Evolutionary conservation across 2,329 filamentous ascomycete species (phyloP).

Genomic region (Diaporthe humulicola): DNA sequence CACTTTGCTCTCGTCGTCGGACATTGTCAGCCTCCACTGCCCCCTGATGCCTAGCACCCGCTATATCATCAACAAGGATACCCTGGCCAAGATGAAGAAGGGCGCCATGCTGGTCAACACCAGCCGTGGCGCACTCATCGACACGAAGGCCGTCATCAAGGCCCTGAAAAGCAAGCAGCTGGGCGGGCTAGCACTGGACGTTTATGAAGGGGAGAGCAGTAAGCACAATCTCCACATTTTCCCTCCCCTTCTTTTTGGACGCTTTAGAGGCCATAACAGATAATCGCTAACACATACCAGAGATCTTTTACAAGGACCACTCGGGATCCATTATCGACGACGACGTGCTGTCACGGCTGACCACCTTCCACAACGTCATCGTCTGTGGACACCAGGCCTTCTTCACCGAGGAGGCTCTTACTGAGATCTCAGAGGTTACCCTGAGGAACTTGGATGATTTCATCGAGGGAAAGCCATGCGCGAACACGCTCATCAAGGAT

Average conservation of each 20-base stretch:
- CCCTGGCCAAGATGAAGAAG: constrained; percentile 68
- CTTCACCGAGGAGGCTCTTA: constrained; percentile 75
- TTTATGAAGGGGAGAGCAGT: constrained; percentile 74
- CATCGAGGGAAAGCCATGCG: constrained; percentile 49
- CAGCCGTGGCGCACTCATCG: constrained; percentile 74
- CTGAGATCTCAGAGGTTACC: constrained; percentile 73
- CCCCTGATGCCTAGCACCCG: constrained; percentile 71
- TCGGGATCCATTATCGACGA: constrained; percentile 75
- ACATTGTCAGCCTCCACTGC: constrained; percentile 76
- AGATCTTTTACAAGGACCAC: constrained; percentile 75
- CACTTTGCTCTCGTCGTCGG: constrained; percentile 65
- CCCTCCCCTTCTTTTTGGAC: neutral
- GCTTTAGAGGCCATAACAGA: too few species aligned
- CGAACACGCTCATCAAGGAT: constrained; percentile 52
- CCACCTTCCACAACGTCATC: constrained; percentile 77
- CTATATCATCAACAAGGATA: constrained; percentile 69
- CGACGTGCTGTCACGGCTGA: constrained; percentile 74
- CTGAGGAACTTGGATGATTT: constrained; percentile 68
- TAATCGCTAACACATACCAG: neutral
- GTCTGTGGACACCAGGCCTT: constrained; percentile 79
- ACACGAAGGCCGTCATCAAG: constrained; percentile 70
- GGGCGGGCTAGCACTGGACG: constrained; percentile 74
- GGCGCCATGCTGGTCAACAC: constrained; percentile 76
- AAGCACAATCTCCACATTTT: too few species aligned
- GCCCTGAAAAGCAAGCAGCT: constrained; percentile 72